A percentile compares a stretch with the other conserved stretches of the same genome.
phyloP scores from a whole-genome alignment of 2,329 filamentous ascomycete species.

The Paraphoma sp. region DNA sequence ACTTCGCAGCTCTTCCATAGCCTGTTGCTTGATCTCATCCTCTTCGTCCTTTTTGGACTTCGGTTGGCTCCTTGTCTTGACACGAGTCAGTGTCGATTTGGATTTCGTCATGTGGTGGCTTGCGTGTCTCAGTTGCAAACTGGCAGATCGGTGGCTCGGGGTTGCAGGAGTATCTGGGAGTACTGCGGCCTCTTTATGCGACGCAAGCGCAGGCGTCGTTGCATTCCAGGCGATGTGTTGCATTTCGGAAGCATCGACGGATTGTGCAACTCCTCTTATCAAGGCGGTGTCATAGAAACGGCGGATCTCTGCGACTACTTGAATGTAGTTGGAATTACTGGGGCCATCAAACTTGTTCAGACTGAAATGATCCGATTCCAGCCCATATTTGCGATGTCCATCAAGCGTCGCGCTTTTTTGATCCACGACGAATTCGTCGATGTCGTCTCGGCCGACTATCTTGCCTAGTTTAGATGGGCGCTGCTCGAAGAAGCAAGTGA shows the following conservation, averaged over 20 bases:
- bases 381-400: not conserved
- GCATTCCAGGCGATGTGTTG: not conserved
- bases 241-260: not conserved
- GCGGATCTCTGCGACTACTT: not conserved
- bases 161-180: not conserved
- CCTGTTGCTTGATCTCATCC: not conserved
- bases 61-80: not conserved
- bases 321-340: not conserved
- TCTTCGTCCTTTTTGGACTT: not conserved
- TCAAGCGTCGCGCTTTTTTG: not conserved
- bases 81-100: not conserved
- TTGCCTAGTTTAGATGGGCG: not conserved
- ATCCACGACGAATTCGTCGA: not conserved
- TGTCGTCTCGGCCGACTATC: not conserved
- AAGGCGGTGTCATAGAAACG: not conserved
- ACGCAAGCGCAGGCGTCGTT: not conserved
- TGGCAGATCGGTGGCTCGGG: not conserved
- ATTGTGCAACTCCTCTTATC: not conserved
- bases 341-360: slow-evolving; percentile 1
- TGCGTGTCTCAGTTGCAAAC: not conserved
- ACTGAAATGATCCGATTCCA: slow-evolving; percentile 3
- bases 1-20: not conserved
- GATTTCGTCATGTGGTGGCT: not conserved
- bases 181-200: not conserved
- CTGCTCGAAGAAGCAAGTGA: slow-evolving; percentile 3